Percentiles rank a stretch among this genome's conserved stretches.
Evolutionary conservation across 805 yeast species (phyloP).

Genomic region (Debaryomyces prosopidis): DNA sequence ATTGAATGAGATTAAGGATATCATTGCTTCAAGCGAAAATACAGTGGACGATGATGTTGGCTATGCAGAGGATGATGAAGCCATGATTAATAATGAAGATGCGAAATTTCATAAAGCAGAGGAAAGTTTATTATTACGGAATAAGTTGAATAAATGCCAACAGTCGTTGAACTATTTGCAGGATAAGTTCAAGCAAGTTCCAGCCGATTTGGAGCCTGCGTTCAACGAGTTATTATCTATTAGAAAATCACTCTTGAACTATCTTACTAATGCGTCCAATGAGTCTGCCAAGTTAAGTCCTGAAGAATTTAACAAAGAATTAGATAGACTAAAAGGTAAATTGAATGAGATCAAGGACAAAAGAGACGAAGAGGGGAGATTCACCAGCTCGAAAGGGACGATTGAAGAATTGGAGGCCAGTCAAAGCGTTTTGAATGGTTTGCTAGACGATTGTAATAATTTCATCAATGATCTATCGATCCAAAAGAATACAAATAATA

Average conservation of each 20-base stretch:
- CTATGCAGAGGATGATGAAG: constrained; percentile 1
- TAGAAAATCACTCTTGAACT: constrained; percentile 57
- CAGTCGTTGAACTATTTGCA: constrained; percentile 58
- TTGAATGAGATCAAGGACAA: constrained; percentile 30
- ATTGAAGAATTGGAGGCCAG: constrained; percentile 21
- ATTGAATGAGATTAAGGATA: constrained; percentile 64
- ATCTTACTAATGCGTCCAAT: constrained; percentile 20
- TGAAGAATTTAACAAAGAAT: constrained; percentile 10
- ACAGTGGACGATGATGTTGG: constrained; percentile 15
- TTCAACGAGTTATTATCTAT: constrained; percentile 63
- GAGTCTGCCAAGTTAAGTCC: constrained; percentile 3
- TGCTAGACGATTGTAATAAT: constrained; percentile 81
- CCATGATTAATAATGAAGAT: constrained; percentile 8
- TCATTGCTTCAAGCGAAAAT: constrained; percentile 47
- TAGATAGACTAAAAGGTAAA: constrained; percentile 20
- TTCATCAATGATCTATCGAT: constrained; percentile 67
- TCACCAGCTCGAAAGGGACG: constrained; percentile 27
- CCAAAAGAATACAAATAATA: constrained; percentile 29
- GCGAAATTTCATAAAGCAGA: constrained; percentile 44
- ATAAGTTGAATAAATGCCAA: constrained; percentile 65
- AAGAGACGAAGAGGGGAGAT: constrained; percentile 59
- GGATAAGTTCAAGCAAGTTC: constrained; percentile 45
- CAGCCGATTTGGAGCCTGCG: constrained; percentile 37
- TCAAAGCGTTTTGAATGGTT: constrained; percentile 62
- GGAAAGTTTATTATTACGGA: constrained; percentile 60